Evolutionary conservation across 2,329 filamentous ascomycete genomes (phyloP), one percentile per base, ranked within the genome.

Genomic region (Ustilaginoidea virens): DNA sequence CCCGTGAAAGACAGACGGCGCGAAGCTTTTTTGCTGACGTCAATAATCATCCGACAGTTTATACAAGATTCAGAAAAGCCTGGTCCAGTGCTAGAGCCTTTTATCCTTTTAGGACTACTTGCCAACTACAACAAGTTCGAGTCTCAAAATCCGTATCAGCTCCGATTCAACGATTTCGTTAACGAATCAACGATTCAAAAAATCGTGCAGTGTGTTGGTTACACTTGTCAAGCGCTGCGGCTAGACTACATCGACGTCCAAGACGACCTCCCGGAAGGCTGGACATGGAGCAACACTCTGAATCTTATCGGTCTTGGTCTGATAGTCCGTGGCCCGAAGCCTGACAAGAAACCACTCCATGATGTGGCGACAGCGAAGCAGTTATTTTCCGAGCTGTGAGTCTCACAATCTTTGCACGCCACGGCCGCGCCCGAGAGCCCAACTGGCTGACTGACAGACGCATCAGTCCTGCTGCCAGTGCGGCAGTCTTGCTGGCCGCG

Each of bases 61-160:
- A 72, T 92, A 34, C 79, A 90, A 58, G 82, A 92, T 39, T 69
- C 75, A 25, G 74, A 83, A 35, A 64, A 66, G 15, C 61, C 69
- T 19, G 57, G 63, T 12, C 63, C 66, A 43, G 71, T 70, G 33
- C 68, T 82, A 24, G 70, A 80, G 33, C 79, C 87, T 0, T 85
- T 94, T 40, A 71, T 78, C 10, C 67, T 96, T 7, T 64, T 94
- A 13, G 87, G 87, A 9, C 64, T 96, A 4, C 61, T 98, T 30
- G 80, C 82, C 39, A 98, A 96, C 56, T 96, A 96, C 66, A 96
- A 98, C 66, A 98, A 96, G 52, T 98, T 98, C 46, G 90, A 98
- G 53, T 87, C 92, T 33, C 86, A 93, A 49, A 98, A 98, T 42
- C 87, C 87, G 1, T 98, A 98, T 44, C 79, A 90, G 43, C 61